Base-by-base conservation (phyloP, 2,329 filamentous ascomycete genomes). In the Botrytis tulipae region DNA sequence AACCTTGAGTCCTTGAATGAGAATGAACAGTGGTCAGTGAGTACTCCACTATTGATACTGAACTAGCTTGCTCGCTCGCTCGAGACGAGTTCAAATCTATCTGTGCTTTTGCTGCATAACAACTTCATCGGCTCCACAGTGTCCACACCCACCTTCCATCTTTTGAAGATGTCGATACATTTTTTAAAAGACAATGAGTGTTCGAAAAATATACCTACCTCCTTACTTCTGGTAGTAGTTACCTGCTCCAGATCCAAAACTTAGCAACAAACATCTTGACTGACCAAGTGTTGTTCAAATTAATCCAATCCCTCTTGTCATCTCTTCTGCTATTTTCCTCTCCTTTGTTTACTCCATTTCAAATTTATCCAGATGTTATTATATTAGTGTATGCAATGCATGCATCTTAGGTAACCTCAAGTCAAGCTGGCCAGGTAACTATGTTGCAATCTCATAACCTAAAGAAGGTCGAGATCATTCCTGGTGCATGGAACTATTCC, bases 371-470 rank as follows among this genome's bases (percentile, higher is more conserved):
- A 70, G 4, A 14, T 54, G 25, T 54, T 37, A 3, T 57, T 29
- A 62, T 62, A 25, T 14, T 16, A 35, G 18, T 46, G 22, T 32
- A 54, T 46, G 67, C 51, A 54, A n/a, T 60, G 18, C 37, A 46
- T 70, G 51, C 67, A 70, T 61, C 67, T 22, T 60, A 44, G 35
- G 51, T 35, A 54, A 44, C 54, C 42, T 66, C 42, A 35, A 66
- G n/a, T 66, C 42, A 48, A 66, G 37, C 54, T 70, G 51, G n/a
- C 67, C 29, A 25, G 67, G 67, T 35, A 70, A 70, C 67, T 10
- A 61, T 61, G 51, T 70, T 61, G 42, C 67, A 70, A 66, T 66
- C 20, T 22, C 62, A 46, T 35, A 44, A 66, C 22, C 29, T 22
- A 48, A 25, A 35, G 7, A 29, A 63, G 37, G 25, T 40, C 37